Base-by-base conservation (phyloP, 164 flowering plant genomes). In the Stephania cephalantha region DNA sequence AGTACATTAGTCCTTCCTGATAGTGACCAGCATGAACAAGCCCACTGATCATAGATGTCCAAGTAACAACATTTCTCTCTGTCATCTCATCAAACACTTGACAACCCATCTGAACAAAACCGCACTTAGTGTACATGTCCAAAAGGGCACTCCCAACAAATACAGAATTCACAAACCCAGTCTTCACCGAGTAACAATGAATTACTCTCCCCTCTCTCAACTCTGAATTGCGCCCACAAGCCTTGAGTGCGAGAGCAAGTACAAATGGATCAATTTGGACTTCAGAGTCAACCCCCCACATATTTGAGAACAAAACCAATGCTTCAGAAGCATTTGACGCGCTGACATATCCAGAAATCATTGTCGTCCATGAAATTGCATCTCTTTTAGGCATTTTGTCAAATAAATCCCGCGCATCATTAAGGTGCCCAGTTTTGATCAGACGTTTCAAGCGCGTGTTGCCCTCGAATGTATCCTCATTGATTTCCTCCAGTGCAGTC, bases 11-110 rank as follows among this genome's bases (percentile, higher is more conserved):
- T 1, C 85, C 95, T 71, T 81, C 86, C 79, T 65, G 76, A 74
- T 78, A 70, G 75, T 69, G 77, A 74, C 94, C 92, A 7, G 78
- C 78, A 70, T 79, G 91, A 78, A 89, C 98, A 46, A 90, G 89
- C 74, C 93, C 98, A 1, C 91, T 85, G 58, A 94, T 91, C 67
- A 92, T 76, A 13, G 96, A 89, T 44, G 97, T 92, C 97, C 97
- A 94, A 9, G 96, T 82, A 35, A 94, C 95, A 58, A 90, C 93
- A 85, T 90, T 94, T 70, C 86, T 89, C 6, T 74, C 30, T 0
- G 91, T 89, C 96, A 94, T 90, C 74, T 90, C 95, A 72, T 85
- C 82, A 69, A 94, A 94, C 9, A 94, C 81, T 67, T 72, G 77
- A 76, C 90, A 85, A 78, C 90, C 88, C 68, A 75, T 75, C 50